Percentiles rank a stretch among this genome's conserved stretches.
Conservation (phyloP, 2,329 filamentous ascomycete genomes). For the Berkeleyomyces basicola region DNA sequence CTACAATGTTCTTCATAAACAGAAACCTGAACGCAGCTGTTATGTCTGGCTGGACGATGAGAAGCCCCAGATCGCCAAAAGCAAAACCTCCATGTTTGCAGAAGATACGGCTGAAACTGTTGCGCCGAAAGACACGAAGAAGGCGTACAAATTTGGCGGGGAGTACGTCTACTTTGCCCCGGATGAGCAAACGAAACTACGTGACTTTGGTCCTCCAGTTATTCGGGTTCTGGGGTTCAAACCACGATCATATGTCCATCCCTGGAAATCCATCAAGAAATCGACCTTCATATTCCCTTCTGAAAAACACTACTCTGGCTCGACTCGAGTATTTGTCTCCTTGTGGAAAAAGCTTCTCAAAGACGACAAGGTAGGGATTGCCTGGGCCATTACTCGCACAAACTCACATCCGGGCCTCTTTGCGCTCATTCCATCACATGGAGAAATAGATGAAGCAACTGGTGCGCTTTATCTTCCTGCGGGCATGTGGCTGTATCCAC, state of each 20-base stretch:
- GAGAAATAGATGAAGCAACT: conserved; percentile 44
- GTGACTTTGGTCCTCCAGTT: conserved; percentile 63
- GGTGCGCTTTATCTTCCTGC: conserved; percentile 58
- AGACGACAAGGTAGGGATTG: conserved; percentile 65
- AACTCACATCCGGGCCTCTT: conserved; percentile 69
- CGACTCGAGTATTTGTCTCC: conserved; percentile 80
- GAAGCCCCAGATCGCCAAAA: conserved; percentile 59
- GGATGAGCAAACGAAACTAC: conserved; percentile 65
- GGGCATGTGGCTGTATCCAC: conserved; percentile 73
- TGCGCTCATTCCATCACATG: conserved; percentile 62
- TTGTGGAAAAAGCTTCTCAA: conserved; percentile 73
- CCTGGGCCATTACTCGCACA: conserved; percentile 72
- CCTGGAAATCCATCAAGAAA: conserved; percentile 75
- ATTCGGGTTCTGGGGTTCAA: conserved; percentile 94
- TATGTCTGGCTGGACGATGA: conserved; percentile 86
- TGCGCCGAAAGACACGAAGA: conserved; percentile 67
- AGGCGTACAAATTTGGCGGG: conserved; percentile 91
- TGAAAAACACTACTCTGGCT: conserved; percentile 78
- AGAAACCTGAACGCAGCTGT: conserved; percentile 63
- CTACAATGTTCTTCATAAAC: conserved; percentile 74
- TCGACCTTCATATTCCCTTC: conserved; percentile 89
- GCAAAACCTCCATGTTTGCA: conserved; percentile 57
- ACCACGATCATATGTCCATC: conserved; percentile 51
- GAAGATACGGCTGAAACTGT: conserved; percentile 63
- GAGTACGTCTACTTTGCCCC: conserved; percentile 73